Evolutionary conservation across 768 basidiomycete genomes (phyloP).

Genomic region (Amanita fuliginea): DNA sequence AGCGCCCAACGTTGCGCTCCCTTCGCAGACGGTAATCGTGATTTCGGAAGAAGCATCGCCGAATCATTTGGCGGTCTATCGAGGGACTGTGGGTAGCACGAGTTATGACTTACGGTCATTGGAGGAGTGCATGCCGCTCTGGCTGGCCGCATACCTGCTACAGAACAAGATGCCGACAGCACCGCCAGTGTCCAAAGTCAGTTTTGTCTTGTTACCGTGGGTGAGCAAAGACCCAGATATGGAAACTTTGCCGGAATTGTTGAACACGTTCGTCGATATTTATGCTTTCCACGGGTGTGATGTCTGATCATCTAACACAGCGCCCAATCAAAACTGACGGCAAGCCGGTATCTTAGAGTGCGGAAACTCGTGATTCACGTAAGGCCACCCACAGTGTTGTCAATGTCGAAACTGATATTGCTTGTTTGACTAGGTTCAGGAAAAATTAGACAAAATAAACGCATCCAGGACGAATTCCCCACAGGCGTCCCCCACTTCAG

Average conservation of each 20-base stretch:
- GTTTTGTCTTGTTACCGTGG: constrained; percentile 84
- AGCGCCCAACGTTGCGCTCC: constrained; percentile 53
- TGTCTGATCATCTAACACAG: constrained; percentile 19
- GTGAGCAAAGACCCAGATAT: constrained; percentile 41
- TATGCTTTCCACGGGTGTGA: background rate
- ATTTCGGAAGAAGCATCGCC: constrained; percentile 75
- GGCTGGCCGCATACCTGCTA: constrained; percentile 84
- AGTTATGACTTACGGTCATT: constrained; percentile 32
- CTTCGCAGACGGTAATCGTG: constrained; percentile 50
- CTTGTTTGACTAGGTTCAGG: constrained; percentile 49
- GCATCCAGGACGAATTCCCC: constrained; percentile 11
- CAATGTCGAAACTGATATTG: no score
- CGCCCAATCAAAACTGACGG: constrained; percentile 78
- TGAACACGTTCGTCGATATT: constrained; percentile 61
- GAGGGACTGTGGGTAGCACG: constrained; percentile 52
- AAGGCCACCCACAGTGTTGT: constrained; percentile 15
- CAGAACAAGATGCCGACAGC: constrained; percentile 44
- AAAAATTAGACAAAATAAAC: constrained; percentile 53
- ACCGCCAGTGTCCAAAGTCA: constrained; percentile 59
- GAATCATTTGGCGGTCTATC: constrained; percentile 69
- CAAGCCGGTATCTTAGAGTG: constrained; percentile 75
- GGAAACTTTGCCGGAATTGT: constrained; percentile 65
- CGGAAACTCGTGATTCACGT: constrained; percentile 81
- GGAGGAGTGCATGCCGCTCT: constrained; percentile 74
- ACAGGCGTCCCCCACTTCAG: background rate